A percentile compares a stretch with the other conserved stretches of the same genome.
Conservation (phyloP, 768 basidiomycete genomes). For the Kwoniella shandongensis region DNA sequence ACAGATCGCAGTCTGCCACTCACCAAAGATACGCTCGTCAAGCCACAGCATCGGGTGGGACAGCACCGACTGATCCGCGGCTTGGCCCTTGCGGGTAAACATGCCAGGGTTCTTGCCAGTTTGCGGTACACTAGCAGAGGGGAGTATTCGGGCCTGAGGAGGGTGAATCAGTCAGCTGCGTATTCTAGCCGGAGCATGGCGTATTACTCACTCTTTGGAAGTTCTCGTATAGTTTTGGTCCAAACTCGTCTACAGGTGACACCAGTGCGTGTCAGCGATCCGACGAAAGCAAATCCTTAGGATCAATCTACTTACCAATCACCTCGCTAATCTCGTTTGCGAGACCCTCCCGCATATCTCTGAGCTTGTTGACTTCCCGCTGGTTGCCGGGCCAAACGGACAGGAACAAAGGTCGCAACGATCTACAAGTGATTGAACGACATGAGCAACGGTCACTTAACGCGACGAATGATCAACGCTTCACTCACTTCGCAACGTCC, state of each 20-base stretch:
- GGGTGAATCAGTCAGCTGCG: slow-evolving; percentile 6
- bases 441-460: no score
- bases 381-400: slow-evolving; percentile 87
- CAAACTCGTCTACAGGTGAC: slow-evolving; percentile 71
- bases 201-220: slow-evolving; percentile 68
- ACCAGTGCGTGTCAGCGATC: neutral
- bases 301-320: slow-evolving; percentile 39
- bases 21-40: slow-evolving; percentile 86
- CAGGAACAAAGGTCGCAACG: slow-evolving; percentile 81
- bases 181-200: slow-evolving; percentile 14
- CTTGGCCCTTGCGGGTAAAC: slow-evolving; percentile 70
- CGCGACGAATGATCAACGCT: neutral
- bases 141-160: slow-evolving; percentile 71
- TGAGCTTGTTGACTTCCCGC: slow-evolving; percentile 71
- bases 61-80: slow-evolving; percentile 58
- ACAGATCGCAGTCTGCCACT: slow-evolving; percentile 12
- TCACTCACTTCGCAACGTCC: slow-evolving; percentile 86
- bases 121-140: slow-evolving; percentile 80
- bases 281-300: neutral
- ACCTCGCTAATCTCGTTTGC: slow-evolving; percentile 76
- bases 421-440: slow-evolving; percentile 61
- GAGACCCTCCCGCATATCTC: slow-evolving; percentile 69
- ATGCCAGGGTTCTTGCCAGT: slow-evolving; percentile 71
- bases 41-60: slow-evolving; percentile 94
- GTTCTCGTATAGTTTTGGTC: slow-evolving; percentile 80